Conservation (phyloP, 2,329 filamentous ascomycete genomes). For the Rutstroemia sydowiana region DNA sequence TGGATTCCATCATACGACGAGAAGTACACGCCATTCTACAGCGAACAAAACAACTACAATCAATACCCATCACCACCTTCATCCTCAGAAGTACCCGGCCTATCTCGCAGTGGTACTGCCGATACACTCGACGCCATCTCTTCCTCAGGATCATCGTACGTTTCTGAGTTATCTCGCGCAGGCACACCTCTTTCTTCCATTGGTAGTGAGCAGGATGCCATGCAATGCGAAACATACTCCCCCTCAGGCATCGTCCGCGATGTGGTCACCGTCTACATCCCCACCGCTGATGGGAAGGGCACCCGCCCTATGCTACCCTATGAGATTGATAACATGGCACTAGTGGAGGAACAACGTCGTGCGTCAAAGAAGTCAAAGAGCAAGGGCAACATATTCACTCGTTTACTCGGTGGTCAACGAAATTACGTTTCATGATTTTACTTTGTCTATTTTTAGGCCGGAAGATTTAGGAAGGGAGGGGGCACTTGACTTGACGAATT, state of each 20-base stretch:
- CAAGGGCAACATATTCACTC: conserved; percentile 23
- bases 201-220: conserved; percentile 21
- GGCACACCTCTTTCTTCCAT: conserved; percentile 31
- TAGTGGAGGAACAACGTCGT: conserved; percentile 17
- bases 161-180: conserved; percentile 23
- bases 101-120: conserved; percentile 28
- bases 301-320: conserved; percentile 26
- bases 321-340: conserved; percentile 24
- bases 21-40: conserved; percentile 12
- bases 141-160: conserved; percentile 30
- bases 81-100: conserved; percentile 30
- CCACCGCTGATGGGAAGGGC: conserved; percentile 9
- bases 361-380: conserved; percentile 22
- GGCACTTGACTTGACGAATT: conserved; percentile 2
- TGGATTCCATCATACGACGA: conserved; percentile 16
- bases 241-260: conserved; percentile 18
- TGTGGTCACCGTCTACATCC: conserved; percentile 23
- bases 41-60: conserved; percentile 11
- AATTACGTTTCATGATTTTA: conserved; percentile 1
- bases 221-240: conserved; percentile 8
- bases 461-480: background rate
- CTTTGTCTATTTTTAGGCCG: background rate
- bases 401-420: conserved; percentile 19
- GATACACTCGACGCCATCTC: conserved; percentile 25
- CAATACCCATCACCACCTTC: conserved; percentile 30